Evolutionary conservation across 2,329 filamentous ascomycete genomes (phyloP).

Genomic region (Penicillium sp.): DNA sequence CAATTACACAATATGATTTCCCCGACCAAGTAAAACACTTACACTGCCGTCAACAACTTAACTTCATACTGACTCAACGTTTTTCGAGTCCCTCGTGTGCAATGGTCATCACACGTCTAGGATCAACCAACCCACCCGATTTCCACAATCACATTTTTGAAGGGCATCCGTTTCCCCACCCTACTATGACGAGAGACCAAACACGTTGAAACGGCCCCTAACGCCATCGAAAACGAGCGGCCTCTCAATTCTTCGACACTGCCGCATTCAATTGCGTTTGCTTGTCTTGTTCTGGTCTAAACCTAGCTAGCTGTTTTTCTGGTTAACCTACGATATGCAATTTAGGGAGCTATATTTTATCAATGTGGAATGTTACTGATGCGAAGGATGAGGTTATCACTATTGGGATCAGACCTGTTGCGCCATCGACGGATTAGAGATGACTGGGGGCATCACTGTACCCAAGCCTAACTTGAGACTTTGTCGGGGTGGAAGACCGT

Average conservation of each 20-base stretch:
- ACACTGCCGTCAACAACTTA: neutral
- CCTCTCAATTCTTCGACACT: neutral
- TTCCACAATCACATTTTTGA: neutral
- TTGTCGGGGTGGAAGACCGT: too few relatives aligned
- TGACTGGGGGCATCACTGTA: too few relatives aligned
- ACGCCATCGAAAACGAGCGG: neutral
- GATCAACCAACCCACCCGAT: neutral
- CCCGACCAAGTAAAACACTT: too few relatives aligned
- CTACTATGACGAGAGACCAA: neutral
- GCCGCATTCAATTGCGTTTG: neutral
- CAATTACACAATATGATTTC: too few relatives aligned
- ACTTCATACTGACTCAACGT: neutral
- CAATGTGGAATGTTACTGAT: too few relatives aligned
- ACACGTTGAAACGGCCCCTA: neutral
- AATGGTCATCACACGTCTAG: neutral
- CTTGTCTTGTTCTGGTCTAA: constrained; percentile 1
- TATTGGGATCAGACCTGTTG: too few relatives aligned
- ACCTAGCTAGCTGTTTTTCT: too few relatives aligned
- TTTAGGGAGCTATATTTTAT: too few relatives aligned
- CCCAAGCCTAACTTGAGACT: too few relatives aligned
- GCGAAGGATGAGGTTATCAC: too few relatives aligned
- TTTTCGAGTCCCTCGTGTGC: neutral
- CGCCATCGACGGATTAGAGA: too few relatives aligned
- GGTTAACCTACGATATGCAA: too few relatives aligned
- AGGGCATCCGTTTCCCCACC: neutral